Evolutionary conservation across 2,329 filamentous ascomycete species (phyloP).

Genomic region (Fusarium musae): DNA sequence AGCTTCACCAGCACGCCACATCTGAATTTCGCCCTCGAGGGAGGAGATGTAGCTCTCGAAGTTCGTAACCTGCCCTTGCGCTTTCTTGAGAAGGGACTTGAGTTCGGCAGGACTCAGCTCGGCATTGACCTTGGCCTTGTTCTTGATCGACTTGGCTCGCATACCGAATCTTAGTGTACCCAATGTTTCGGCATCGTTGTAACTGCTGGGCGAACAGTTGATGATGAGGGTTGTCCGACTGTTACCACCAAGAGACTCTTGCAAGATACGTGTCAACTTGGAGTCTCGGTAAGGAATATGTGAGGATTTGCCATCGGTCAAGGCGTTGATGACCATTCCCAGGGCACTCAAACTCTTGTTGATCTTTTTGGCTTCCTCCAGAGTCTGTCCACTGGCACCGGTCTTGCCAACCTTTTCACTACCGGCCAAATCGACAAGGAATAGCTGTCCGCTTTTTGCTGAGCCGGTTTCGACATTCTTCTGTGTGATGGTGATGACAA

Average conservation of each 20-base stretch:
- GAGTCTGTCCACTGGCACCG: conserved; percentile 93
- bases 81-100: conserved; percentile 92
- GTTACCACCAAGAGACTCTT: conserved; percentile 97
- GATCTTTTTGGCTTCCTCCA: conserved; percentile 99
- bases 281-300: conserved; percentile 98
- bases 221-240: conserved; percentile 98
- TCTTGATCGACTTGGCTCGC: conserved; percentile 98
- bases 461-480: conserved; percentile 98
- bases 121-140: conserved; percentile 99
- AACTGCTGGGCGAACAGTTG: conserved; percentile 98
- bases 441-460: conserved; percentile 94
- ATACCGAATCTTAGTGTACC: conserved; percentile 95
- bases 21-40: conserved; percentile 84
- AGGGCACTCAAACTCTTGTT: conserved; percentile 99
- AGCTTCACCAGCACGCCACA: conserved; percentile 87
- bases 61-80: conserved; percentile 86
- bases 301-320: conserved; percentile 96
- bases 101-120: conserved; percentile 96
- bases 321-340: conserved; percentile 98
- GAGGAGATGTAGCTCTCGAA: conserved; percentile 88
- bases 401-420: conserved; percentile 99
- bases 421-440: conserved; percentile 97
- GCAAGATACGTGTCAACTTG: conserved; percentile 94
- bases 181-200: conserved; percentile 95
- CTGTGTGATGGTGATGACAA: conserved; percentile 95